Conservation (phyloP, 1,284 basidiomycete species). For the Naganishia sp. region DNA sequence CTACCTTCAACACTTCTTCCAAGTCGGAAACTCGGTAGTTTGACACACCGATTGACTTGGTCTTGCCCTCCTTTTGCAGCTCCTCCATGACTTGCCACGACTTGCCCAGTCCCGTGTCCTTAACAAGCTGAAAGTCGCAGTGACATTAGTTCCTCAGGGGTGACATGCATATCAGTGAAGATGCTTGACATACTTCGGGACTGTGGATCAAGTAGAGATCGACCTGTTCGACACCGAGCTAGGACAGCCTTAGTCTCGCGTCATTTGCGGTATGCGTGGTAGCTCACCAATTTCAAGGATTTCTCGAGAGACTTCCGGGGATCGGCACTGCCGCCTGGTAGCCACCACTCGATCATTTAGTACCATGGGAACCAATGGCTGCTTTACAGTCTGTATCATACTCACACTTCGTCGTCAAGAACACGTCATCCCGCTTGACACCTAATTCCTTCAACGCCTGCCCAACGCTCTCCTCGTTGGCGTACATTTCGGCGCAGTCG, state of each 20-base stretch:
- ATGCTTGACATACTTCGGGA: conserved; percentile 52
- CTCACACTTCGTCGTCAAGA: conserved; percentile 59
- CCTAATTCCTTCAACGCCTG: conserved; percentile 58
- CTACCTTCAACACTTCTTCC: conserved; percentile 61
- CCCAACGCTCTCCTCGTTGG: conserved; percentile 60
- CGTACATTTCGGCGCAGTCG: conserved; percentile 51
- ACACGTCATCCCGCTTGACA: conserved; percentile 59
- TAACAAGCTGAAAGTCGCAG: conserved; percentile 58
- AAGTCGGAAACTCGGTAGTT: conserved; percentile 74
- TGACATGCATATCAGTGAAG: not conserved
- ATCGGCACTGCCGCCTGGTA: conserved; percentile 27
- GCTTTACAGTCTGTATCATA: conserved; percentile 7
- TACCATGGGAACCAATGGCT: not conserved
- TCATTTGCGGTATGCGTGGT: not conserved
- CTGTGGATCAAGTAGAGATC: conserved; percentile 69
- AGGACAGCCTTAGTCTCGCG: not conserved
- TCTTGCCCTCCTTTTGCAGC: conserved; percentile 65
- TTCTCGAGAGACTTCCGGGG: conserved; percentile 44
- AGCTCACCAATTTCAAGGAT: conserved; percentile 45
- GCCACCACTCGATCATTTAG: not conserved
- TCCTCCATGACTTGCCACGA: conserved; percentile 72
- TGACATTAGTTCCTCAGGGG: conserved; percentile 43
- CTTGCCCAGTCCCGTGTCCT: conserved; percentile 50
- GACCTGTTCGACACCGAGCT: conserved; percentile 70
- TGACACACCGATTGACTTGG: conserved; percentile 78